Conservation (phyloP, 345 rosid species). For the Melaleuca alternifolia region DNA sequence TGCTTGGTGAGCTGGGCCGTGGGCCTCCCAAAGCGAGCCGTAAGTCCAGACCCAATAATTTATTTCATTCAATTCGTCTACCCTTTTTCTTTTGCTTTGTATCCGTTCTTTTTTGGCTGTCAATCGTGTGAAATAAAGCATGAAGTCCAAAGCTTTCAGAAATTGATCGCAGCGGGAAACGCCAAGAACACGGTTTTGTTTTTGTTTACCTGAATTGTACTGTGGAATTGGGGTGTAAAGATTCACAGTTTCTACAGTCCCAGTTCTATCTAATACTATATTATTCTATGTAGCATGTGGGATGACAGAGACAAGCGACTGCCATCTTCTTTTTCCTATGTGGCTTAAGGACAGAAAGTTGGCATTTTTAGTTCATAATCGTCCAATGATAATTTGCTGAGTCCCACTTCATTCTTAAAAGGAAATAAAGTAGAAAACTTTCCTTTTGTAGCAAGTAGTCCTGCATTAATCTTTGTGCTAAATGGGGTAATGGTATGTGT, state of each 20-base stretch:
- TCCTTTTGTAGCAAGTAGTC: not conserved
- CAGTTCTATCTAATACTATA: not conserved
- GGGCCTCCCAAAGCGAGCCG: constrained; percentile 96
- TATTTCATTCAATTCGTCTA: not conserved
- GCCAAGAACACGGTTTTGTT: not conserved
- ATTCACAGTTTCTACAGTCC: not conserved
- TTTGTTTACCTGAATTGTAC: not conserved
- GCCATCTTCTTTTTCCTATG: not conserved
- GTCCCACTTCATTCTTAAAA: not conserved
- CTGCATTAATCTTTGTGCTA: not conserved
- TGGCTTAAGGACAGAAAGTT: not conserved
- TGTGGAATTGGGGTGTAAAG: not conserved
- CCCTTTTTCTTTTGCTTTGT: not conserved
- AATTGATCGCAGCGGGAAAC: not conserved
- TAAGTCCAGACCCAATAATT: constrained; percentile 18
- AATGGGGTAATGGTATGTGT: not conserved
- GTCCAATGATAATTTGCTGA: not conserved
- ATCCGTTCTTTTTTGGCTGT: not conserved
- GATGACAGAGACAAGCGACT: not conserved
- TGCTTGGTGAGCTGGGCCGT: constrained; percentile 85
- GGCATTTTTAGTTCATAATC: not conserved
- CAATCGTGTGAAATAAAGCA: not conserved
- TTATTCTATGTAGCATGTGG: not conserved
- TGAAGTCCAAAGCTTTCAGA: not conserved
- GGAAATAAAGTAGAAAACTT: not conserved